A percentile compares a stretch with the other conserved stretches of the same genome.
Evolutionary conservation across 2,329 filamentous ascomycete genomes (phyloP).

Genomic region (Diaporthe eres): DNA sequence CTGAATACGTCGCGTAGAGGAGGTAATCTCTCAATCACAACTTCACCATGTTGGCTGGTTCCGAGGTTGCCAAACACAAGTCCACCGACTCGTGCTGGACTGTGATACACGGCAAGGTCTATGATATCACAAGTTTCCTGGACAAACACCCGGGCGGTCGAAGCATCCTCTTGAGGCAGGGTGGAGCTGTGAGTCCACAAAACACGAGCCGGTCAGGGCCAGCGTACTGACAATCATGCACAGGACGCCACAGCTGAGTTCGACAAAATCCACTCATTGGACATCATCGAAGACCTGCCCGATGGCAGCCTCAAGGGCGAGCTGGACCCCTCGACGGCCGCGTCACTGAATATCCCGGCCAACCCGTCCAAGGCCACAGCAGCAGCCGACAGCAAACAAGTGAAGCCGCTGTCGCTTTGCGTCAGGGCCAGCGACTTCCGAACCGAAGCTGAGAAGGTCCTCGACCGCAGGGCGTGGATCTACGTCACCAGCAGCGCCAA

Average conservation of each 20-base stretch:
- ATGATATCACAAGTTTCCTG: slow-evolving; percentile 56
- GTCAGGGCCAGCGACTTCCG: slow-evolving; percentile 64
- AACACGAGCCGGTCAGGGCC: neutral
- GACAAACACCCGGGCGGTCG: slow-evolving; percentile 51
- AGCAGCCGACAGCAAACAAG: slow-evolving; percentile 34
- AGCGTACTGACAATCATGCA: neutral
- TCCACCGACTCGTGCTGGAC: slow-evolving; percentile 55
- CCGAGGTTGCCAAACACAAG: slow-evolving; percentile 53
- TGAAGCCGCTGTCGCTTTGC: slow-evolving; percentile 50
- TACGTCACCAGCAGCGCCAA: slow-evolving; percentile 50
- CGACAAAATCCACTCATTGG: slow-evolving; percentile 49
- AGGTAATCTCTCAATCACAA: neutral
- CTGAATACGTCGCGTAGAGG: neutral
- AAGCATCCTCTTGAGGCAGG: slow-evolving; percentile 49
- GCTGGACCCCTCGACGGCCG: slow-evolving; percentile 46
- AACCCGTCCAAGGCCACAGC: slow-evolving; percentile 17
- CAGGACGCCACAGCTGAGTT: slow-evolving; percentile 53
- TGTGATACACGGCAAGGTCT: slow-evolving; percentile 51
- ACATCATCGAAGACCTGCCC: slow-evolving; percentile 50
- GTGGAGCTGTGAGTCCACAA: slow-evolving; percentile 47
- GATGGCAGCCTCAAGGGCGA: slow-evolving; percentile 48
- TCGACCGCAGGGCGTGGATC: slow-evolving; percentile 69
- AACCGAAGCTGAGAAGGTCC: slow-evolving; percentile 63
- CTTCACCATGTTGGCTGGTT: slow-evolving; percentile 46
- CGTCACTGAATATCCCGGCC: slow-evolving; percentile 44